Conservation (phyloP, 2,329 filamentous ascomycete genomes). For the Talaromyces sp. region DNA sequence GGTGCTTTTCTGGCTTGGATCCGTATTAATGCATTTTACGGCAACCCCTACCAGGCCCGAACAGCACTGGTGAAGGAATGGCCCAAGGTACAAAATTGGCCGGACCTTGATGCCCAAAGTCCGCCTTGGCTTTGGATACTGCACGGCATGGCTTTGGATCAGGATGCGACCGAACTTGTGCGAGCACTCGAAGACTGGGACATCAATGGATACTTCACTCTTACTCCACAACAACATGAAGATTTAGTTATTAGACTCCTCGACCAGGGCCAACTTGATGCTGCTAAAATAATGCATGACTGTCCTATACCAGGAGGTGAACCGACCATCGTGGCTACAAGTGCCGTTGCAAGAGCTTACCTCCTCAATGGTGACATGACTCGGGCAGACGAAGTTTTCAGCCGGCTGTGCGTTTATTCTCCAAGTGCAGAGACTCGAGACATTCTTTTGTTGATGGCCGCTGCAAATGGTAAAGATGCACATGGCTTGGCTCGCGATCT, state of each 20-base stretch:
- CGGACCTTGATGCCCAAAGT: constrained; percentile 16
- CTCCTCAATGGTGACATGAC: constrained; percentile 54
- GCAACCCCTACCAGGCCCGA: constrained; percentile 51
- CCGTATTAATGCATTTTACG: constrained; percentile 50
- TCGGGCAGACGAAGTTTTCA: constrained; percentile 60
- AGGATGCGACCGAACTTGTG: constrained; percentile 53
- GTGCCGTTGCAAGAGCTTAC: constrained; percentile 57
- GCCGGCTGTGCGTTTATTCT: constrained; percentile 36
- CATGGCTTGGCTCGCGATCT: constrained; percentile 72
- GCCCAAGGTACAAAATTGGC: constrained; percentile 26
- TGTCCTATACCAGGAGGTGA: constrained; percentile 45
- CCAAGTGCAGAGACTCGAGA: constrained; percentile 61
- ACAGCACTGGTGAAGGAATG: constrained; percentile 42
- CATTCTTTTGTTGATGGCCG: constrained; percentile 68
- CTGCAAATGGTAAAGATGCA: constrained; percentile 64
- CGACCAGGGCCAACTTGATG: constrained; percentile 50
- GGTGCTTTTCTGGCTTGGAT: constrained; percentile 45
- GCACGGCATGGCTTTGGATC: constrained; percentile 57
- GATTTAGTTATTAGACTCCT: constrained; percentile 61
- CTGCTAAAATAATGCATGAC: constrained; percentile 64
- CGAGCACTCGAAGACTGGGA: constrained; percentile 49
- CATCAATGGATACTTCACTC: constrained; percentile 45
- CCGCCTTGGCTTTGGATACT: constrained; percentile 50
- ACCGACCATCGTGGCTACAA: constrained; percentile 47
- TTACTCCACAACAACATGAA: constrained; percentile 39